Conservation (phyloP, 495 filamentous ascomycete species). For the Talaromyces stipitatus region DNA sequence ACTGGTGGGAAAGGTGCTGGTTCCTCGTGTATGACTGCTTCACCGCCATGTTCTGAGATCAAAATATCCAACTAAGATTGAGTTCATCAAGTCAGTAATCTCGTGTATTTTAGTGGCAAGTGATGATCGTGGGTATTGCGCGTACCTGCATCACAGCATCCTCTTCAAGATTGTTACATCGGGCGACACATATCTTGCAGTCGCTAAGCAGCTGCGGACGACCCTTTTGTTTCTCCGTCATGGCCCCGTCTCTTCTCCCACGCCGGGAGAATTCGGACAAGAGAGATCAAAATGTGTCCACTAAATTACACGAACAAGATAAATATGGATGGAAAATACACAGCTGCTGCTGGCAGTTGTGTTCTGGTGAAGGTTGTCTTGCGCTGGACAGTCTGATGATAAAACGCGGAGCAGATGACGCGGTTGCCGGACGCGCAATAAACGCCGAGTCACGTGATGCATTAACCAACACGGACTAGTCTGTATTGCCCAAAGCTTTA, state of each 20-base stretch:
- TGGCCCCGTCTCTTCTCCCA: constrained; percentile 10
- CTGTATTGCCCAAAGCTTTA: too few relatives aligned
- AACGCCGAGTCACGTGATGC: background rate
- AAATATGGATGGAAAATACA: background rate
- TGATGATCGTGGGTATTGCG: background rate
- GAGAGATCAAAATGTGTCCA: background rate
- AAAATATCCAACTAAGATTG: background rate
- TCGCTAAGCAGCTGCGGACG: constrained; percentile 34
- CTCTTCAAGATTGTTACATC: constrained; percentile 39
- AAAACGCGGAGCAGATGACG: constrained; percentile 1
- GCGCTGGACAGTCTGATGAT: background rate
- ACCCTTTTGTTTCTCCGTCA: constrained; percentile 19
- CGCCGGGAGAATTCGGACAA: background rate
- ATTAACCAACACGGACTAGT: too few relatives aligned
- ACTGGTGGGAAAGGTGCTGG: constrained; percentile 43
- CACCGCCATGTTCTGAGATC: constrained; percentile 47
- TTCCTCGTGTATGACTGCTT: constrained; percentile 35
- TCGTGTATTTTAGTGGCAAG: background rate
- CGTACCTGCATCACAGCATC: constrained; percentile 37
- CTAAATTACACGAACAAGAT: background rate
- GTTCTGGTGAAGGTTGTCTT: background rate
- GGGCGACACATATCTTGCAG: constrained; percentile 34
- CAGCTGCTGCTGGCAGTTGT: background rate
- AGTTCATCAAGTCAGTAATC: background rate
- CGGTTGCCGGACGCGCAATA: background rate